These are phyloP conservation scores for Discostella pseudostelligera DNA, from an alignment of 108 stramenopile genomes.

Conservation along the genomic window DNA sequence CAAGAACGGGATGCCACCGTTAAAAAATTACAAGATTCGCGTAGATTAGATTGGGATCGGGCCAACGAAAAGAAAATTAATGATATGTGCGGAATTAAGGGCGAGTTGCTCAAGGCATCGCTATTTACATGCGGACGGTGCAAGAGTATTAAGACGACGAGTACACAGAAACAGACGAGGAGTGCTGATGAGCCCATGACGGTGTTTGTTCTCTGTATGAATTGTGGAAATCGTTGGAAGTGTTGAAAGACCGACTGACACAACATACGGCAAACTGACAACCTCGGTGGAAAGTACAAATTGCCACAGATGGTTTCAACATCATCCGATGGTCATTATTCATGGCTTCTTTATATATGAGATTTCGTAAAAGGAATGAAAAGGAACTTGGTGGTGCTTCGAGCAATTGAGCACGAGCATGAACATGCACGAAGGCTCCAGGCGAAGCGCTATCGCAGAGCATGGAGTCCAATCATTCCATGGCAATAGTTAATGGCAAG, in stretches of 20 bases:
- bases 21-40: constrained; percentile 68
- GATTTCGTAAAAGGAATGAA: no score
- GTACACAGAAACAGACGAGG: constrained; percentile 97
- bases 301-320: no score
- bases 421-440: no score
- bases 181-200: constrained; percentile 99
- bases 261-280: no score
- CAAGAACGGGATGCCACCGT: constrained; percentile 58
- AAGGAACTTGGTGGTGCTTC: no score
- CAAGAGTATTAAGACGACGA: constrained; percentile 93
- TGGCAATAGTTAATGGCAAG: no score
- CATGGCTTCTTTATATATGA: no score
- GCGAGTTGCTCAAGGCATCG: constrained; percentile 82
- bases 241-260: constrained; percentile 66
- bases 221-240: constrained; percentile 93
- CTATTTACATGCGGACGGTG: constrained; percentile 95
- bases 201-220: constrained; percentile 91
- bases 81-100: constrained; percentile 87
- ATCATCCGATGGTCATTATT: no score
- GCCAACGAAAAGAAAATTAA: constrained; percentile 90
- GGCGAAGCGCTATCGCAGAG: no score
- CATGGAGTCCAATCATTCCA: no score
- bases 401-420: no score
- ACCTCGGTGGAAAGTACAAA: no score
- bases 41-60: constrained; percentile 85